Evolutionary conservation across 2,329 filamentous ascomycete species (phyloP), one percentile per base, ranked within the genome.

Genomic region (Cladosporium phlei): DNA sequence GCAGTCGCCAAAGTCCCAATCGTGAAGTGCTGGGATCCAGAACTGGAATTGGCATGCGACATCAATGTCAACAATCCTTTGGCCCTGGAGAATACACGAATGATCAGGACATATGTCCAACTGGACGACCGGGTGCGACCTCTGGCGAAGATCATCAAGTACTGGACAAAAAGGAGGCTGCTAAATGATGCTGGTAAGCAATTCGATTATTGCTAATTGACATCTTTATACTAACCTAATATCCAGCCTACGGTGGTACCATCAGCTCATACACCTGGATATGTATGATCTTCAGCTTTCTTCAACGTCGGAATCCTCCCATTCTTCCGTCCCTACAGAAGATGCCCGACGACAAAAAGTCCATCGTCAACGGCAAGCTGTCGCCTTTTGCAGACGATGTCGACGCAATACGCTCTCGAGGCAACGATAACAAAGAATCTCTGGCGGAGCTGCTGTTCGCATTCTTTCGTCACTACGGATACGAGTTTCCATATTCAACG

Each of bases 231-330:
- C 49, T 53, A 43, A 55, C 19, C 5, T 16, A n/a, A 19, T 11
- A 46, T 48, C 25, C 63, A 94, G 93, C 86, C 49, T 88, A 89
- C 63, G 90, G 93, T 52, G 90, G 88, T 48, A 98, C 93, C 5
- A 76, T 98, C 50, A 97, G 91, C 67, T 98, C 93, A 14, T 98
- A 98, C 64, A 96, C 93, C 17, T 98, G 93, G 93, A 97, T 97
- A 64, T 98, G 93, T 68, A 81, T 98, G 76, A 95, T 97, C 56
- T 85, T 98, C 63, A 94, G 89, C 57, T 98, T 97, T 62, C 77
- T 98, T 20, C 93, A 98, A 68, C 85, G 88, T 42, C 82, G 89
- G 58, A 77, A 85, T 50, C 86, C 88, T 12, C 86, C 91, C 0
- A 80, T 98, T 46, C 69, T 98, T 17, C 93, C 93, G 3, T 82